These are phyloP conservation scores for Anthracocystis walkeri DNA, from an alignment of 1,284 basidiomycete species.

Conservation along the genomic window DNA sequence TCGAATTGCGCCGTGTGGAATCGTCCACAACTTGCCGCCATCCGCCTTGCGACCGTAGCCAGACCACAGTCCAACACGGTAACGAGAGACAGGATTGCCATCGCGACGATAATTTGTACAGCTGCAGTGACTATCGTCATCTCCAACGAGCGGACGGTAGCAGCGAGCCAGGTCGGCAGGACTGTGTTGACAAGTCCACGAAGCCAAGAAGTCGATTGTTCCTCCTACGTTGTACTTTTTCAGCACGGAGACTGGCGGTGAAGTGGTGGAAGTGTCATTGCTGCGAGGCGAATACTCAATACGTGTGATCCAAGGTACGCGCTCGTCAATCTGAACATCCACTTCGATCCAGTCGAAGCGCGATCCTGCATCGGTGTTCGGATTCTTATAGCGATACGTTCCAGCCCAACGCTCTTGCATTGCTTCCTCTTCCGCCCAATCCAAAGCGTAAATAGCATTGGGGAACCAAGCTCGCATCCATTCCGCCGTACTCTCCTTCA, in stretches of 20 bases:
- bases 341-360: constrained; percentile 5
- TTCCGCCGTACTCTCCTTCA: neutral
- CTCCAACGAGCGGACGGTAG: neutral
- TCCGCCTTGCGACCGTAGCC: neutral
- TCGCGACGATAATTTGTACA: neutral
- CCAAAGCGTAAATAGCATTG: neutral
- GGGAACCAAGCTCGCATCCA: neutral
- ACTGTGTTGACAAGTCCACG: constrained; percentile 8
- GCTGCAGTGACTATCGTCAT: constrained; percentile 1
- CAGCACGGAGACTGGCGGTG: constrained; percentile 7
- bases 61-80: neutral
- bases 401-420: neutral
- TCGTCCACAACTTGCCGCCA: neutral
- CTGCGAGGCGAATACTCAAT: constrained; percentile 11
- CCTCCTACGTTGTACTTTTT: constrained; percentile 19
- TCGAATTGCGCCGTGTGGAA: constrained; percentile 6
- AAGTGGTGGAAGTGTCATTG: neutral
- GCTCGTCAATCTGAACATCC: constrained; percentile 10
- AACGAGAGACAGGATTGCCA: neutral
- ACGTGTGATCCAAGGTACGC: constrained; percentile 15
- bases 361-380: neutral
- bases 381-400: neutral
- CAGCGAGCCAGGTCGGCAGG: neutral
- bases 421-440: neutral
- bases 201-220: constrained; percentile 14